Evolutionary conservation across 2,329 filamentous ascomycete species (phyloP).

Genomic region (Fusarium cicatricum): DNA sequence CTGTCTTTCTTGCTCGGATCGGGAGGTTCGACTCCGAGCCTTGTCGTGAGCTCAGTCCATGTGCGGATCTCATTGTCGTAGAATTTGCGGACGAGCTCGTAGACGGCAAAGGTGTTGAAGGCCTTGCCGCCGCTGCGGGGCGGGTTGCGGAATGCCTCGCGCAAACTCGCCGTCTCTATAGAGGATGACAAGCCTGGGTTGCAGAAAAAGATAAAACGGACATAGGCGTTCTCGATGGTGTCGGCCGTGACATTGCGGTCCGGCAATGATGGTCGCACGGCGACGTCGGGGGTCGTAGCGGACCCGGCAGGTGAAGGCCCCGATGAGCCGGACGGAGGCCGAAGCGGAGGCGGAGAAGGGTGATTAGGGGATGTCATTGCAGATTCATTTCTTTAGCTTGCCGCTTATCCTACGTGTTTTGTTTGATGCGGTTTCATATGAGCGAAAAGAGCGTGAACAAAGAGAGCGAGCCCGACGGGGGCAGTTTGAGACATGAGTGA

Average conservation of each 20-base stretch:
- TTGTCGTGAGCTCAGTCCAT: constrained; percentile 87
- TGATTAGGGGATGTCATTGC: constrained; percentile 35
- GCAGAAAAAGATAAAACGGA: constrained; percentile 87
- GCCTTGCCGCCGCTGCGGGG: constrained; percentile 88
- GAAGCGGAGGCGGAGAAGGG: constrained; percentile 17
- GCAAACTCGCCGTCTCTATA: constrained; percentile 74
- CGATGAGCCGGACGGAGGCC: constrained; percentile 30
- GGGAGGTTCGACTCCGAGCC: constrained; percentile 87
- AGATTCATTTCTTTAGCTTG: constrained; percentile 38
- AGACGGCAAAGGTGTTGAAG: constrained; percentile 81
- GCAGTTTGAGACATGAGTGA: constrained; percentile 31
- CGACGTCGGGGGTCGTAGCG: constrained; percentile 28
- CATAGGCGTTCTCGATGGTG: constrained; percentile 83
- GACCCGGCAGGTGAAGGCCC: constrained; percentile 20
- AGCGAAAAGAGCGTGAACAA: constrained; percentile 9
- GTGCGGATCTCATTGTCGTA: constrained; percentile 88
- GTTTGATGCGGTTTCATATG: constrained; percentile 15
- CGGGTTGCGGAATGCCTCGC: constrained; percentile 78
- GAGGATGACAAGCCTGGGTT: constrained; percentile 78
- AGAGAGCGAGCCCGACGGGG: constrained; percentile 3
- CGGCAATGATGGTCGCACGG: constrained; percentile 60
- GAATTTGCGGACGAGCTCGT: constrained; percentile 79
- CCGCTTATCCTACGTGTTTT: constrained; percentile 1
- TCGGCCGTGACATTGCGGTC: constrained; percentile 71
- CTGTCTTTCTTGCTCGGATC: constrained; percentile 85